Conservation (phyloP, 2,329 filamentous ascomycete genomes). For the Plectosphaerella cucumerina region DNA sequence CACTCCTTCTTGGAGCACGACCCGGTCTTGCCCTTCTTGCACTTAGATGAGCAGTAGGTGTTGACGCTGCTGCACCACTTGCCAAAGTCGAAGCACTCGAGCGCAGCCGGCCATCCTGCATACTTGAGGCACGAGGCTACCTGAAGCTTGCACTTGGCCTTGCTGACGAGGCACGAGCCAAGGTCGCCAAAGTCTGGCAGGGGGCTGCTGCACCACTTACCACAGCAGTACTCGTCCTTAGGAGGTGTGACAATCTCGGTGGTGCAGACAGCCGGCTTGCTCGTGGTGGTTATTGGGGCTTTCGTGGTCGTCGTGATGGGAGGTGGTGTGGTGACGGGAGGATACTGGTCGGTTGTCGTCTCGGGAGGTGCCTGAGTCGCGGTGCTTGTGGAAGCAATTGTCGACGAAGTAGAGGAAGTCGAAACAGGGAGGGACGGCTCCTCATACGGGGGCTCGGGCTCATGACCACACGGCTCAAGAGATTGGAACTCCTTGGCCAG, state of each 20-base stretch:
- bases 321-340: constrained; percentile 14
- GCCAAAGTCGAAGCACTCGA: constrained; percentile 47
- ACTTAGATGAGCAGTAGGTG: constrained; percentile 36
- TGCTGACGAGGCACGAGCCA: constrained; percentile 34
- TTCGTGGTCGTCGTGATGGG: constrained; percentile 15
- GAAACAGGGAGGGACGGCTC: constrained; percentile 5
- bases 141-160: constrained; percentile 42
- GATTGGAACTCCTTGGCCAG: constrained; percentile 45
- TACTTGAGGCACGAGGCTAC: constrained; percentile 45
- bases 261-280: constrained; percentile 40
- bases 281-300: constrained; percentile 26
- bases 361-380: constrained; percentile 3
- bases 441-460: constrained; percentile 17
- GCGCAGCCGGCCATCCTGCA: constrained; percentile 44
- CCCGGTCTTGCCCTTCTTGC: constrained; percentile 24
- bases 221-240: constrained; percentile 50
- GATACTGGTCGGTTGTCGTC: constrained; percentile 8
- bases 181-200: constrained; percentile 43
- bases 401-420: constrained; percentile 9
- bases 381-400: constrained; percentile 11
- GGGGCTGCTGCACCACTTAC: constrained; percentile 48
- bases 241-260: constrained; percentile 38
- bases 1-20: constrained; percentile 39
- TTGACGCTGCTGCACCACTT: constrained; percentile 44
- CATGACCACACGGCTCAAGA: constrained; percentile 42